Percentiles rank a stretch among this genome's conserved stretches.
Evolutionary conservation across 768 basidiomycete species (phyloP).

Genomic region (Scleroderma citrinum): DNA sequence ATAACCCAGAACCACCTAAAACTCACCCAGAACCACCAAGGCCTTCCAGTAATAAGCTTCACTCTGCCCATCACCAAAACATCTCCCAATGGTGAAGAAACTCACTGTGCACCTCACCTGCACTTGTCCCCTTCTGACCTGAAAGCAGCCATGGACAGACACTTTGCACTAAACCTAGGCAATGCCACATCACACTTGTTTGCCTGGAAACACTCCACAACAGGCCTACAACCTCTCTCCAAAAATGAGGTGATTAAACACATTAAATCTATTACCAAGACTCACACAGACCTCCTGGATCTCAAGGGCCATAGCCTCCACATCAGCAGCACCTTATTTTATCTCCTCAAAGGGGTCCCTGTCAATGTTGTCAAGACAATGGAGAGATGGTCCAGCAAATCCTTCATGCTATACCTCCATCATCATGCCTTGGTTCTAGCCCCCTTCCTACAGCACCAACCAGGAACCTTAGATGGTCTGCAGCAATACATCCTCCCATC

Average conservation of each 20-base stretch:
- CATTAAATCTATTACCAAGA: slow-evolving; percentile 4
- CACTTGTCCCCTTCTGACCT: slow-evolving; percentile 21
- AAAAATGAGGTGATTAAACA: slow-evolving; percentile 19
- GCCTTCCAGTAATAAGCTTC: slow-evolving; percentile 5
- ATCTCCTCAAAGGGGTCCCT: slow-evolving; percentile 21
- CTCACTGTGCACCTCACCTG: too few species aligned
- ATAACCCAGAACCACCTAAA: slow-evolving; percentile 23
- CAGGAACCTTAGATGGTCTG: too few species aligned
- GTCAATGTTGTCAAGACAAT: slow-evolving; percentile 28
- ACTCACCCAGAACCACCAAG: slow-evolving; percentile 16
- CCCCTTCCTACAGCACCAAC: too few species aligned
- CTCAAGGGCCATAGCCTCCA: slow-evolving; percentile 9
- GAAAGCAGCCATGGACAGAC: slow-evolving; percentile 14
- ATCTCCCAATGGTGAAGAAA: slow-evolving; percentile 24
- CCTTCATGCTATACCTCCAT: slow-evolving; percentile 25
- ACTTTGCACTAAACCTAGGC: slow-evolving; percentile 25
- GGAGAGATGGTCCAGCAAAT: slow-evolving; percentile 29
- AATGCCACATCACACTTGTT: slow-evolving; percentile 21
- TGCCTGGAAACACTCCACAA: slow-evolving; percentile 14
- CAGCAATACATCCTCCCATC: too few species aligned
- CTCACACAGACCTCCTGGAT: background rate
- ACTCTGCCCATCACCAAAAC: slow-evolving; percentile 12
- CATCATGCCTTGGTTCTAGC: slow-evolving; percentile 22
- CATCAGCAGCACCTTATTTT: slow-evolving; percentile 23
- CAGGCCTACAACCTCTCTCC: slow-evolving; percentile 21